Evolutionary conservation across 305 asterid genomes (phyloP).

Genomic region (Solanum hybrid): DNA sequence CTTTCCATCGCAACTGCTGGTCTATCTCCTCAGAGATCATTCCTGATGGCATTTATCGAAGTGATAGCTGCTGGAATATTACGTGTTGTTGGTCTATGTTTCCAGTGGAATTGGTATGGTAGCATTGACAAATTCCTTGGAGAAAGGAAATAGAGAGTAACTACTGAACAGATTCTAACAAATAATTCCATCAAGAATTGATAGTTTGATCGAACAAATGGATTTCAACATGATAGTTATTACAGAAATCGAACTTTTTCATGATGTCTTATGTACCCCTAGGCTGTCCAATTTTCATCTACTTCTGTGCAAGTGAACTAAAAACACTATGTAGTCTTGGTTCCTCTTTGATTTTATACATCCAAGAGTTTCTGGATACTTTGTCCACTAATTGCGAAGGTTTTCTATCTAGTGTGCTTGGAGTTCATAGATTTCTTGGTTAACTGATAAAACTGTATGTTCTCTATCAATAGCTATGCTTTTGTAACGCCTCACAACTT

Average conservation of each 20-base stretch:
- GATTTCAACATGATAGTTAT: background rate
- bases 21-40: conserved; percentile 85
- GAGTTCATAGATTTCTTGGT: background rate
- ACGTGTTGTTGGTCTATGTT: conserved; percentile 66
- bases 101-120: conserved; percentile 83
- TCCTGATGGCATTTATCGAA: conserved; percentile 71
- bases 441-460: background rate
- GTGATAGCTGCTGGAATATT: conserved; percentile 47
- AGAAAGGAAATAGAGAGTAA: conserved; percentile 24
- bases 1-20: conserved; percentile 79
- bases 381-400: background rate
- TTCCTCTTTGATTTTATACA: background rate
- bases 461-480: background rate
- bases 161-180: background rate
- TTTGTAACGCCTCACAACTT: too few species aligned
- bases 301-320: background rate
- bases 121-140: conserved; percentile 61
- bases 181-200: background rate
- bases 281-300: background rate
- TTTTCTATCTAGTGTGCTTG: background rate
- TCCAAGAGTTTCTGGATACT: background rate
- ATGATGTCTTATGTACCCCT: background rate
- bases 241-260: background rate
- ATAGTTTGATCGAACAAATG: background rate
- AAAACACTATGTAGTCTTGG: background rate